Percentiles rank a stretch among this genome's conserved stretches.
These are phyloP conservation scores for Amanita pallidorosea DNA, from an alignment of 768 basidiomycete genomes.

Conservation along the genomic window DNA sequence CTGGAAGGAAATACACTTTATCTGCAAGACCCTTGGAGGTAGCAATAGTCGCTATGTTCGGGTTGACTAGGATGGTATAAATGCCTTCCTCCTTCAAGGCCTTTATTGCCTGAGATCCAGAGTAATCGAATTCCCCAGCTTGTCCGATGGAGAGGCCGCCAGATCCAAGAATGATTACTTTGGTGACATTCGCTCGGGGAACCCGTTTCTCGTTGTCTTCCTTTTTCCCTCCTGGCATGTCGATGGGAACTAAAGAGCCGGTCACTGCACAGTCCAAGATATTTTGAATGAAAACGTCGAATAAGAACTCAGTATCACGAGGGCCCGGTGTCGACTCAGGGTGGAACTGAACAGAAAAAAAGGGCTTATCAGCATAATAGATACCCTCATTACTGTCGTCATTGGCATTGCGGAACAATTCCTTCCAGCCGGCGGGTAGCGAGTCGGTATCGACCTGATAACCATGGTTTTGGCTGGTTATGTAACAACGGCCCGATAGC, in stretches of 20 bases:
- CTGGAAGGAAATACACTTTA: constrained; percentile 99
- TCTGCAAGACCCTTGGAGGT: constrained; percentile 96
- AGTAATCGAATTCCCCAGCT: constrained; percentile 99
- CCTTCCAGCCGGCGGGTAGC: constrained; percentile 81
- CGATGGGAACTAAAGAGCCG: constrained; percentile 42
- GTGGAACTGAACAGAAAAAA: constrained; percentile 99
- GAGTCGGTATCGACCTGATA: constrained; percentile 83
- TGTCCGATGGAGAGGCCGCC: constrained; percentile 98
- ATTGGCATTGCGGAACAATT: constrained; percentile 93
- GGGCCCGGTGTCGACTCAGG: constrained; percentile 96
- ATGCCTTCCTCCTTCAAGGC: constrained; percentile 98
- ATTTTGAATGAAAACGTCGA: constrained; percentile 92
- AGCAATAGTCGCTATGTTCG: constrained; percentile 98
- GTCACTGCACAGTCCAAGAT: constrained; percentile 63
- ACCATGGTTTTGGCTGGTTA: constrained; percentile 98
- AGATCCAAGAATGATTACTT: constrained; percentile 95
- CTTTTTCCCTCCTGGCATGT: constrained; percentile 70
- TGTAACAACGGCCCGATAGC: constrained; percentile 92
- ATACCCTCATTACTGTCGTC: constrained; percentile 98
- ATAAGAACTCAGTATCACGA: constrained; percentile 96
- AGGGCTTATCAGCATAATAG: constrained; percentile 85
- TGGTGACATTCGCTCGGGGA: constrained; percentile 71
- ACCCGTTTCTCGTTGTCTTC: constrained; percentile 70
- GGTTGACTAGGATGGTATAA: constrained; percentile 97
- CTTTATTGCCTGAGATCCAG: constrained; percentile 97